Base-by-base conservation (phyloP, 805 yeast genomes). In the Lipomyces yamanashiensis region DNA sequence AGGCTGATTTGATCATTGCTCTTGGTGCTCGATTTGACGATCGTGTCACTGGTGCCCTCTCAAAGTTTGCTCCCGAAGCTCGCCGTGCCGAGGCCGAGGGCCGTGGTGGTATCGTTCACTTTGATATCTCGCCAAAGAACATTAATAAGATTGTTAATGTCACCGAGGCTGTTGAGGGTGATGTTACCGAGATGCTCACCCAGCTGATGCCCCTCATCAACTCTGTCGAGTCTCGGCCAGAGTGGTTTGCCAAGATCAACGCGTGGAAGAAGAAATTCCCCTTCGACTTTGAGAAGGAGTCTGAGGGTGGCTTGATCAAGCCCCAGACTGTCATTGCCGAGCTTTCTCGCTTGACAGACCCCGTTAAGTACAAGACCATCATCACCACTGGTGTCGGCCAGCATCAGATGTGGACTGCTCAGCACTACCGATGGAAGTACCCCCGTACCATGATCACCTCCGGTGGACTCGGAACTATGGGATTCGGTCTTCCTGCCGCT, bases 391-490 rank as follows among this genome's bases (percentile, higher is more conserved):
- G 99, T 83, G 98, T 95, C 58, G 99, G 99, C 66, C 99, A 95
- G 82, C 99, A 93, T 83, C 99, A 93, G 82, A 93, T 93, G 99
- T 93, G 99, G 99, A 96, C 98, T 44, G 98, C 98, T 36, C 99
- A 95, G 81, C 92, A 92, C 78, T 92, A 89, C 86, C 85, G 92
- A 58, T 93, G 98, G 97, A 88, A 87, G 66, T 80, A 84, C 67
- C 99, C 99, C 72, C 86, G 98, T 78, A 83, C 96, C 56, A 88
- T 95, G 81, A 89, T 93, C 76, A 92, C 98, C n/a, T 91, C 97
- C 56, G 99, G 99, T 79, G 99, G 99, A 72, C 84, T 93, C 73
- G 99, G 99, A 73, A 93, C 99, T 62, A 93, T 93, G 99, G 99
- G 99, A 66, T 93, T 80, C 80, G 99, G 99, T 69, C 80, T 93